Conservation (phyloP, 345 rosid species). For the Draba incana region DNA sequence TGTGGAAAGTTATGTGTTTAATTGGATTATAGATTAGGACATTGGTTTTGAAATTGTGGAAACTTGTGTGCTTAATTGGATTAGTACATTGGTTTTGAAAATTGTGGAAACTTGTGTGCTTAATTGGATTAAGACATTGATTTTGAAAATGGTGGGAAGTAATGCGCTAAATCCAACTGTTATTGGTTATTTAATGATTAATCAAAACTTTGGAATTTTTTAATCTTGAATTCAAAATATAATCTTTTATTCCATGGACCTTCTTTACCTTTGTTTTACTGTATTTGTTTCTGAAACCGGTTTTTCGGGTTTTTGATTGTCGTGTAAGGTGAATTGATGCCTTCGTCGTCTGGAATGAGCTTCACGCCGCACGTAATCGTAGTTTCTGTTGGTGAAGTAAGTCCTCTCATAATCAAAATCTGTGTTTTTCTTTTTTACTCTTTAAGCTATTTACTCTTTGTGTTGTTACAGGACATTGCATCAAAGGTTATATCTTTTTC, state of each 20-base stretch:
- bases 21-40: conserved; percentile 6
- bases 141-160: conserved; percentile 28
- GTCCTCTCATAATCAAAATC: conserved; percentile 6
- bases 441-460: neutral
- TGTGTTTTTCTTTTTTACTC: neutral
- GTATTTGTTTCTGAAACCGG: neutral
- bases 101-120: conserved; percentile 24
- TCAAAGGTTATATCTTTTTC: conserved; percentile 75
- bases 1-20: no score
- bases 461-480: conserved; percentile 46
- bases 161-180: conserved; percentile 14
- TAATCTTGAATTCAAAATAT: conserved; percentile 15
- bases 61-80: no score
- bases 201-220: conserved; percentile 19
- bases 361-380: conserved; percentile 82
- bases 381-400: conserved; percentile 77
- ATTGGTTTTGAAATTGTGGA: neutral
- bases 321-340: conserved; percentile 40
- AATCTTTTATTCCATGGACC: conserved; percentile 16
- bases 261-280: conserved; percentile 1
- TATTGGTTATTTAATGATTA: conserved; percentile 16
- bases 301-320: neutral
- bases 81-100: conserved; percentile 3
- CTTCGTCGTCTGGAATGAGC: conserved; percentile 71
- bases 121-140: neutral